Evolutionary conservation across 192 early-diverging fungal genomes (phyloP).

Genomic region (Pilaira anomala): DNA sequence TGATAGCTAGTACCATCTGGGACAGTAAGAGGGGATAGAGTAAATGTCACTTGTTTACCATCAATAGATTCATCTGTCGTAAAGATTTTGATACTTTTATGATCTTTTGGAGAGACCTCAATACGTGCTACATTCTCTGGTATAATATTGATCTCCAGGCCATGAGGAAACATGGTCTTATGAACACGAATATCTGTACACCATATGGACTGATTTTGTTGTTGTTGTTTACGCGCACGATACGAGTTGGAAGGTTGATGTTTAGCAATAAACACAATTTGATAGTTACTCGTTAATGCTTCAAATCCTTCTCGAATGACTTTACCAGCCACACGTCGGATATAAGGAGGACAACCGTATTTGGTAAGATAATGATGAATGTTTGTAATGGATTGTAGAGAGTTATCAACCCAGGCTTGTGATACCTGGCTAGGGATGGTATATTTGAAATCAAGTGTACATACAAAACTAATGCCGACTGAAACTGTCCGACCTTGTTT

Average conservation of each 20-base stretch:
- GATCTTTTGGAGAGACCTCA: conserved; percentile 18
- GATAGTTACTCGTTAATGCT: conserved; percentile 35
- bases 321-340: conserved; percentile 43
- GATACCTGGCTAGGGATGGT: conserved; percentile 37
- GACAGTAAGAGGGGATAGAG: neutral
- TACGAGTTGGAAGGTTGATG: conserved; percentile 35
- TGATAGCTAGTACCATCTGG: neutral
- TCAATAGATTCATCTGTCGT: conserved; percentile 18
- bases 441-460: conserved; percentile 40
- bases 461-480: conserved; percentile 42
- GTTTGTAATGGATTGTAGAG: conserved; percentile 35
- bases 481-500: conserved; percentile 34
- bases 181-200: conserved; percentile 48
- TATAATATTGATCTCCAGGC: conserved; percentile 42
- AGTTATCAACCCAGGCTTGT: conserved; percentile 24
- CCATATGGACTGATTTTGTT: conserved; percentile 11
- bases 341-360: conserved; percentile 53
- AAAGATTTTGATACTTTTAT: conserved; percentile 8
- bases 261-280: conserved; percentile 42
- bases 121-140: conserved; percentile 42
- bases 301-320: conserved; percentile 43
- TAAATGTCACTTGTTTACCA: conserved; percentile 20
- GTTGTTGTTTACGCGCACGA: conserved; percentile 26
- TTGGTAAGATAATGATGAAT: conserved; percentile 44
- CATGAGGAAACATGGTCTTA: conserved; percentile 40